These are phyloP conservation scores for Clohesyomyces aquaticus DNA, from an alignment of 495 filamentous ascomycete genomes.

Conservation along the genomic window DNA sequence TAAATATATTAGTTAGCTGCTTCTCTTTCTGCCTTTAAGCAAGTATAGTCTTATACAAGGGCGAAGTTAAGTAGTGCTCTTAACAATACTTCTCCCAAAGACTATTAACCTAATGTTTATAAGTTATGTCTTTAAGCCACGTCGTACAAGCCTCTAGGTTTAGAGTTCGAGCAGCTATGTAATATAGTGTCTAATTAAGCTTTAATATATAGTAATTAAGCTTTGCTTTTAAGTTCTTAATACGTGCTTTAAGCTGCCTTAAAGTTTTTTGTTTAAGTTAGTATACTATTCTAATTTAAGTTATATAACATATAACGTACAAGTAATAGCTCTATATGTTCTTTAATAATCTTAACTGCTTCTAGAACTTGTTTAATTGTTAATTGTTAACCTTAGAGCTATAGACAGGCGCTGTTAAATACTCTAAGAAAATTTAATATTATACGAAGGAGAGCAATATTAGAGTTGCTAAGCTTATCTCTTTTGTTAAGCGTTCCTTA, in stretches of 20 bases:
- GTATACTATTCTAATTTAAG: not conserved
- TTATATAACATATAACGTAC: not conserved
- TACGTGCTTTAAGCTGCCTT: not conserved
- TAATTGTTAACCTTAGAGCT: not conserved
- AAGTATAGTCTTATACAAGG: not conserved
- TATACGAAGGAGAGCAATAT: not conserved
- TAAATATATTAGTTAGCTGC: slow-evolving; percentile 1
- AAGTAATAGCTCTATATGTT: not conserved
- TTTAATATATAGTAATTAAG: not conserved
- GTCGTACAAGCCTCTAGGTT: not conserved
- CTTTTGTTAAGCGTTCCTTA: not conserved
- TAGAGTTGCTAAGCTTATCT: not conserved
- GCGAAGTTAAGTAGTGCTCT: not conserved
- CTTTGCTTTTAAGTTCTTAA: not conserved
- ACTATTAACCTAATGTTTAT: not conserved
- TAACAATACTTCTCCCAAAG: not conserved
- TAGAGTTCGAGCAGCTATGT: not conserved
- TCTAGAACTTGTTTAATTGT: not conserved
- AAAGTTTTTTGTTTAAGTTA: not conserved
- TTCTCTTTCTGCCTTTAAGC: not conserved
- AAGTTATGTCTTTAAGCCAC: not conserved
- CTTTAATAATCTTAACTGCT: not conserved
- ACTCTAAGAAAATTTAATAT: not conserved
- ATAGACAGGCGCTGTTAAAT: not conserved
- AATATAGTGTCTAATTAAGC: not conserved